Evolutionary conservation across 176 grass and related monocot species (phyloP).

Genomic region (Zoysia pacifica): DNA sequence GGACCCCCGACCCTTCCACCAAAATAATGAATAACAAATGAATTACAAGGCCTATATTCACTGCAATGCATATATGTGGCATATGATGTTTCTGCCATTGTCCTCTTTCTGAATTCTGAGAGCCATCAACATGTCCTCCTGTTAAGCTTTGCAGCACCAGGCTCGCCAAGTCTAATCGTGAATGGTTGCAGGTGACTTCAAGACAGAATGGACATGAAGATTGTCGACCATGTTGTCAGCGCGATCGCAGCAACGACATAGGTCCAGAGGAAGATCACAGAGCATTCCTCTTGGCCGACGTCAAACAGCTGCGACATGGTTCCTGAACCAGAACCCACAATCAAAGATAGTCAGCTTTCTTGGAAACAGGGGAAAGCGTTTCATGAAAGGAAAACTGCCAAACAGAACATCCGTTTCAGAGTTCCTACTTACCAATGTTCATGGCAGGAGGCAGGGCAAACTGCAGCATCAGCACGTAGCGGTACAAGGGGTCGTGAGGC

Average conservation of each 20-base stretch:
- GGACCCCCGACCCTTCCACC: background rate
- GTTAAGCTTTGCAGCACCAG: background rate
- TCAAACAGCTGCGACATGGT: slow-evolving; percentile 84
- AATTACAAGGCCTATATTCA: background rate
- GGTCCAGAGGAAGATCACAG: slow-evolving; percentile 77
- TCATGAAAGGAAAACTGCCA: background rate
- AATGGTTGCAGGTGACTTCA: slow-evolving; percentile 2
- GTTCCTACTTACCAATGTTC: slow-evolving; percentile 65
- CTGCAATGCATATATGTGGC: background rate
- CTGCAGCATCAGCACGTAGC: slow-evolving; percentile 86
- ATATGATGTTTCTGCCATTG: background rate
- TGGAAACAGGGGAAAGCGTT: background rate
- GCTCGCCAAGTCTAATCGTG: background rate
- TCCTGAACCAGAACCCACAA: slow-evolving; percentile 37
- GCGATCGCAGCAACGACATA: slow-evolving; percentile 56
- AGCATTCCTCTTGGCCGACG: slow-evolving; percentile 73
- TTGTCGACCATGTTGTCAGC: slow-evolving; percentile 73
- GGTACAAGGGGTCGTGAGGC: slow-evolving; percentile 67
- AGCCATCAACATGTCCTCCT: background rate
- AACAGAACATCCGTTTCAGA: background rate
- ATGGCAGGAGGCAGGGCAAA: slow-evolving; percentile 84
- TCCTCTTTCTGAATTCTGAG: background rate
- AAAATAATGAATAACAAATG: background rate
- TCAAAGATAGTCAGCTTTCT: background rate
- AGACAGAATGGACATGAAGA: slow-evolving; percentile 77